Conservation (phyloP, 176 grass and related monocot species). For the Bothriochloa decipiens region DNA sequence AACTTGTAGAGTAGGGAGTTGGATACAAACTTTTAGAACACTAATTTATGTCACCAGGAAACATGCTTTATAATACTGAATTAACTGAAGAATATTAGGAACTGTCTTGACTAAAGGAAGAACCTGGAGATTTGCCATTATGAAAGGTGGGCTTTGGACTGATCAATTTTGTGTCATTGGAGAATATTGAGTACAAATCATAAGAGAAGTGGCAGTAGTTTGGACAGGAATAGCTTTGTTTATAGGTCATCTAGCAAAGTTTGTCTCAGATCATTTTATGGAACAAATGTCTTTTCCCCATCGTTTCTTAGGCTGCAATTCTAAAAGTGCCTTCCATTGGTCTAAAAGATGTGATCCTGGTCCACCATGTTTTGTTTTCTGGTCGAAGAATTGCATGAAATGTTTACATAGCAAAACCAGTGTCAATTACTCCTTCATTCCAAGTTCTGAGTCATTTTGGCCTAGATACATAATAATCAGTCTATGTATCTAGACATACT, state of each 20-base stretch:
- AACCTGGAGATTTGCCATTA: not conserved
- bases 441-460: not conserved
- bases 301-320: not conserved
- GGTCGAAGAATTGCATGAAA: not conserved
- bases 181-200: not conserved
- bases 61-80: not conserved
- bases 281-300: conserved; percentile 19
- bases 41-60: not conserved
- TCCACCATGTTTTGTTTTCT: not conserved
- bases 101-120: not conserved
- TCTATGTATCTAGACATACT: not conserved
- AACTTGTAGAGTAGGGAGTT: not conserved
- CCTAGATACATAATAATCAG: not conserved
- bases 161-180: not conserved
- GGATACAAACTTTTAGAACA: not conserved
- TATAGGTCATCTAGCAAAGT: not conserved
- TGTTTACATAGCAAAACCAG: not conserved
- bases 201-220: not conserved
- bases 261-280: not conserved
- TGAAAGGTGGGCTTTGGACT: not conserved
- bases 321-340: not conserved
- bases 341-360: not conserved
- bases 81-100: conserved; percentile 1
- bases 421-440: not conserved
- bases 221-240: not conserved